A percentile compares a stretch with the other conserved stretches of the same genome.
Evolutionary conservation across 306 rosid species (phyloP).

Genomic region (Cicer cuneatum): DNA sequence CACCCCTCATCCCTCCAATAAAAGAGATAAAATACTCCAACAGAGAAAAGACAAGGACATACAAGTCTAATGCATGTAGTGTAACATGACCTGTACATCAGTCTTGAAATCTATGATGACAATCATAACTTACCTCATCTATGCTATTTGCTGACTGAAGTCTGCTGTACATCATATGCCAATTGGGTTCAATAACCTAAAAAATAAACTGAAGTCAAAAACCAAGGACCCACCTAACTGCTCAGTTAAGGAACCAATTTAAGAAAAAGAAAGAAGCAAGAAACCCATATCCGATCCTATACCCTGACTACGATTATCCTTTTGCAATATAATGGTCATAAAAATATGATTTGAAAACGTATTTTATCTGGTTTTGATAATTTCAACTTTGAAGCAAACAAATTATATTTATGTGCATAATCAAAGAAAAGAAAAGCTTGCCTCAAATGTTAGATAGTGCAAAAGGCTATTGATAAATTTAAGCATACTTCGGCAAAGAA

Average conservation of each 20-base stretch:
- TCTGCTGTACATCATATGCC: conserved; percentile 90
- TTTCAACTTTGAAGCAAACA: conserved; percentile 19
- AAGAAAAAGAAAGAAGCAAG: conserved; percentile 21
- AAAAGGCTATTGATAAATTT: conserved; percentile 91
- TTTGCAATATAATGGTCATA: conserved; percentile 22
- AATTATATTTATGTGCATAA: background rate
- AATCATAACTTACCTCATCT: conserved; percentile 71
- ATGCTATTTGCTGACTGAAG: conserved; percentile 91
- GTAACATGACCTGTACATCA: conserved; percentile 21
- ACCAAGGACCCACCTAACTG: conserved; percentile 27
- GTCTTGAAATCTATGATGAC: conserved; percentile 23
- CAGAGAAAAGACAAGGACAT: conserved; percentile 9
- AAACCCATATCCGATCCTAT: conserved; percentile 23
- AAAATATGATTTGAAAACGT: conserved; percentile 26
- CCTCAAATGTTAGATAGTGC: conserved; percentile 98
- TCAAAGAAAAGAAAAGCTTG: conserved; percentile 48
- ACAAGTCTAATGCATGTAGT: conserved; percentile 13
- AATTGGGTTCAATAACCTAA: conserved; percentile 96
- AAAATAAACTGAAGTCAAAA: conserved; percentile 39
- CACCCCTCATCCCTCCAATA: background rate
- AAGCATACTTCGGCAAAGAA: conserved; percentile 96
- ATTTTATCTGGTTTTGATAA: conserved; percentile 21
- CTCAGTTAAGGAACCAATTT: conserved; percentile 39
- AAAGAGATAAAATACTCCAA: background rate
- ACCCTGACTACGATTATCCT: background rate